Base-by-base conservation (phyloP, 108 stramenopile genomes). In the Nannochloropsis salina region DNA sequence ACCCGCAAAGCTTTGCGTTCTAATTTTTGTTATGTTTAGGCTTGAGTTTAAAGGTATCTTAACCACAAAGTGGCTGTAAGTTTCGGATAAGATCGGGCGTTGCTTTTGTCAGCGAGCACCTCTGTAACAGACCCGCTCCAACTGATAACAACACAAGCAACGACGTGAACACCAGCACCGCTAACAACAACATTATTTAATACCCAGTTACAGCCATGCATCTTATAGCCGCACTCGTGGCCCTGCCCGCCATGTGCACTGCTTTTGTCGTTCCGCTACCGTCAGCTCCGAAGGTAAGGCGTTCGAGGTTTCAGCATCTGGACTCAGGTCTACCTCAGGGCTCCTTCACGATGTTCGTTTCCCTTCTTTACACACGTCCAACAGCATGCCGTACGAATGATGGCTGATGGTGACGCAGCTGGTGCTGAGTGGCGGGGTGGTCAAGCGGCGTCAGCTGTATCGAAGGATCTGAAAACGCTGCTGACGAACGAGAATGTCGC, bases 401-500 rank as follows among this genome's bases (percentile, higher is more conserved):
- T 74, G 61, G 61, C 61, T n/a, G 61, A 74, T 15, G 61, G 61
- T 6, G 61, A 74, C 4, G 61, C 61, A n/a, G 61, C 61, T n/a
- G 61, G 61, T 6, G 15, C 61, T 74, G 61, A 74, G 61, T 81
- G 81, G 81, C 22, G 40, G 3, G 81, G 81, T 40, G 81, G 40
- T 20, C 81, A 81, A 9, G 81, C 81, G 11, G 81, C 41, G 22
- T 41, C 94, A 9, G 93, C 92, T 9, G 86, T 94, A 80, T 95
- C 95, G 6, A 87, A 85, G 11, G 88, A 85, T 43, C 88, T 94
- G 51, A 89, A 94, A 51, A 95, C 95, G 9, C 85, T 95, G 8
- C 94, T 94, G 82, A 88, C 93, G n/a, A 91, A 94, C 45, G 95
- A 96, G 84, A 94, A 98, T 82, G 96, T 98, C 85, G 92, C 93